Evolutionary conservation across 129 eudicot species (phyloP).

Genomic region (Oenanthe sinensis): DNA sequence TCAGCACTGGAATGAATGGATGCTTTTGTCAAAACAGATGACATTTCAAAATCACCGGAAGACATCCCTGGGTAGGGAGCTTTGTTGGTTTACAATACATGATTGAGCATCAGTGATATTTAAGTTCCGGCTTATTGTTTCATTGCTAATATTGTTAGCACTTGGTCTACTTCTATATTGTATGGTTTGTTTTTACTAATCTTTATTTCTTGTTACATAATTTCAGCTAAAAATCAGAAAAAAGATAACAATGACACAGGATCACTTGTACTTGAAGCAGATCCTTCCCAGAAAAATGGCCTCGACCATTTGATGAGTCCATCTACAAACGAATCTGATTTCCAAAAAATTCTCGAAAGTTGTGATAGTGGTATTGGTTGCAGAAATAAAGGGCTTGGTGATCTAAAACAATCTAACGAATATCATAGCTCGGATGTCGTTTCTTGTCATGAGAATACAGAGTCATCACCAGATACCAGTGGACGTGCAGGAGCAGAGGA

Average conservation of each 20-base stretch:
- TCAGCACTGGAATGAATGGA: not conserved
- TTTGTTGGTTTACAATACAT: not conserved
- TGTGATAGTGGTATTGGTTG: not conserved
- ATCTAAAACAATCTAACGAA: conserved; percentile 19
- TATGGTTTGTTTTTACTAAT: not conserved
- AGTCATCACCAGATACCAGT: conserved; percentile 11
- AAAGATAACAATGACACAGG: conserved; percentile 12
- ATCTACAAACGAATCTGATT: conserved; percentile 17
- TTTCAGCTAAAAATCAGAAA: conserved; percentile 56
- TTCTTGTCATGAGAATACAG: conserved; percentile 34
- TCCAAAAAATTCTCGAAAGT: not conserved
- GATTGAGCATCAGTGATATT: not conserved
- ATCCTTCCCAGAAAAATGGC: conserved; percentile 19
- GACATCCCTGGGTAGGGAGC: not conserved
- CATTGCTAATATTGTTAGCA: not conserved
- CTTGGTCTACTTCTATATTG: not conserved
- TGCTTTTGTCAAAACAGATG: not conserved
- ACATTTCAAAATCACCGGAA: not conserved
- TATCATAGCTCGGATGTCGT: conserved; percentile 28
- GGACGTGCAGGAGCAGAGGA: not conserved
- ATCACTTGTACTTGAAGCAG: conserved; percentile 11
- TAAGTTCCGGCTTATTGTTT: not conserved
- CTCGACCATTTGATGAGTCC: conserved; percentile 12
- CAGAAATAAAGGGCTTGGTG: conserved; percentile 4
- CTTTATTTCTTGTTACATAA: not conserved